Base-by-base conservation (phyloP, 371 early-diverging fungal genomes). In the Batrachochytrium dendrobatidis region DNA sequence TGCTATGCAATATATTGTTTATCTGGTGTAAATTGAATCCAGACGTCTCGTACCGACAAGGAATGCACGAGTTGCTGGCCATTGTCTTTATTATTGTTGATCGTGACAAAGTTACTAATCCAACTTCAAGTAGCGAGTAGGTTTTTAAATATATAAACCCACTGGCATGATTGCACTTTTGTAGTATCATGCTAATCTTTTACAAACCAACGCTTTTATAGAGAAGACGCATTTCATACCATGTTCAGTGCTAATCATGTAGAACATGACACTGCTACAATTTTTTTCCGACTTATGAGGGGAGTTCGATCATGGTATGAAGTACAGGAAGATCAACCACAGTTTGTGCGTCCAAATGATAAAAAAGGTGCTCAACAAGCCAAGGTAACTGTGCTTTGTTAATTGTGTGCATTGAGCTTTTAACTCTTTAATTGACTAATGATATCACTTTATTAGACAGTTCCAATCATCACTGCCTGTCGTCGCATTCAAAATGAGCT, bases 51-150 rank as follows among this genome's bases (percentile, higher is more conserved):
- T 95, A 95, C 70, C 85, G 95, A 39, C 95, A 95, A 68, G 95
- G 95, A n/a, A 95, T 95, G 95, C 95, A 95, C 70, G 95, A 95
- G 66, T 66, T 95, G 28, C 68, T 91, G 29, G 95, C 92, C 0
- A 91, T 91, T 10, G 69, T 94, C 5, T 81, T 90, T 32, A 76
- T 83, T 75, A 84, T 86, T 0, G 79, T 94, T 17, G 77, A 88
- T 20, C 46, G 67, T 10, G 94, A 94, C 56, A 67, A 64, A 56
- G 26, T 71, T 10, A 61, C 3, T 3, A 49, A 54, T 20, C 43
- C 58, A 20, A 49, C 24, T 35, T 1, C 15, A 39, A 32, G 10
- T 25, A 67, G 45, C 20, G 5, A 10, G n/a, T 43, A 43, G 56
- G 34, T 32, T 35, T 28, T 31, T 4, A 61, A 22, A 59, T 61